Percentiles rank a stretch among this genome's conserved stretches.
These are phyloP conservation scores for Nymphaea colorata DNA, from an alignment of 164 flowering plant genomes.

Conservation along the genomic window DNA sequence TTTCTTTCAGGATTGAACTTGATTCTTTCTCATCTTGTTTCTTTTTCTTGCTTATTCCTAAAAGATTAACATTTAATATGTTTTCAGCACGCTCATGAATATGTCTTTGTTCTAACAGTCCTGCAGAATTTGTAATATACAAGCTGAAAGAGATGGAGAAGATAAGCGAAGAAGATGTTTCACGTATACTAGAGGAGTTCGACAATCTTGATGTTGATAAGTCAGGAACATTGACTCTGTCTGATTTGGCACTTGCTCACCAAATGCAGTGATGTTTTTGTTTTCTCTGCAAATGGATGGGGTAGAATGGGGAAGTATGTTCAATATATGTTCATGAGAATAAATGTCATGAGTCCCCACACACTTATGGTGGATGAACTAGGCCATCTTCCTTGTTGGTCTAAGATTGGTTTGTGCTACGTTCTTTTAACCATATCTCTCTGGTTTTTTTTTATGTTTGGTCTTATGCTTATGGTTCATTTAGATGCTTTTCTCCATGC, in stretches of 20 bases:
- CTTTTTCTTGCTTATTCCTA: neutral
- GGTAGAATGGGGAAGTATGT: too few species aligned
- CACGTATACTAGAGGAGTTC: constrained; percentile 48
- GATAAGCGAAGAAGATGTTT: constrained; percentile 53
- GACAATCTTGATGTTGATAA: constrained; percentile 58
- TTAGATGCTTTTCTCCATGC: too few species aligned
- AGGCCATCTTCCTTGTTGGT: too few species aligned
- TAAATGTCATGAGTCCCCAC: too few species aligned
- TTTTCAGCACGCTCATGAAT: neutral
- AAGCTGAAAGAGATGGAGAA: constrained; percentile 86
- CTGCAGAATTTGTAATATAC: constrained; percentile 59
- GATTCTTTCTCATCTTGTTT: neutral
- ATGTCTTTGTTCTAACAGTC: constrained; percentile 23
- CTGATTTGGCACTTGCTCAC: constrained; percentile 45
- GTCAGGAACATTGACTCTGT: constrained; percentile 53
- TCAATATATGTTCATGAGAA: too few species aligned
- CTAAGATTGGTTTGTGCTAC: too few species aligned
- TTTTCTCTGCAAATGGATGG: neutral
- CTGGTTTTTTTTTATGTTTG: too few species aligned
- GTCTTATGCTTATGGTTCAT: too few species aligned
- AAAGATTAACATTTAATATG: neutral
- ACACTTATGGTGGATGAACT: too few species aligned
- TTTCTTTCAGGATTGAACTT: neutral
- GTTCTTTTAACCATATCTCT: too few species aligned
- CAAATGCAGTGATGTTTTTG: constrained; percentile 6